Evolutionary conservation across 495 filamentous ascomycete species (phyloP), one percentile per base, ranked within the genome.

Genomic region (Aspergillus affinis): DNA sequence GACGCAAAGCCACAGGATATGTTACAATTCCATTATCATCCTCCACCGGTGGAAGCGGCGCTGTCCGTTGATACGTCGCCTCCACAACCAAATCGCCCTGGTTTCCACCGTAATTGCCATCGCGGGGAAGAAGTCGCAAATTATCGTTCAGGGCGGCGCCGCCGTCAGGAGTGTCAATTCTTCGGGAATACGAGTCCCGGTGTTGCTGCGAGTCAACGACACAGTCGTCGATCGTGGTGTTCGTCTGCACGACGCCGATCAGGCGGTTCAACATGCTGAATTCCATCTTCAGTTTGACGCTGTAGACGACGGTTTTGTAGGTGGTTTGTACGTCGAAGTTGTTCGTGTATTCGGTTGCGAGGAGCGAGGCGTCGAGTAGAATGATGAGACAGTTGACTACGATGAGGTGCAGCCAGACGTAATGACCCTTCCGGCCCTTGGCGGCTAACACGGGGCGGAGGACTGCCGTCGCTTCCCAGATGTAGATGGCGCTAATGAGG

Each of bases 221-320:
- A 10, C 36, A 41, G 12, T 41, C 36, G 36, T 41, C 36, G 13
- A 41, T 41, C 8, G 36, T 41, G 36, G 12, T 41, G 36, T 15
- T 15, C 2, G 36, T 41, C 36, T 10, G 36, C 23, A 70, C 59
- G 19, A 68, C 48, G 46, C 55, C 64, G 27, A 82, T 68, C 32
- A 82, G 64, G 36, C 69, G 73, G 59, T 81, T 81, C 46, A 84
- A 73, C 23, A 84, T 70, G 41, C 63, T 71, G 57, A 81, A 80
- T 61, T 86, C 81, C 57, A 81, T 64, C 54, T 78, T 79, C 47
- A 84, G 64, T 64, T 86, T 86, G 47, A 84, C 60, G 65, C 78
- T 80, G 64, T 82, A 83, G 3, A 78, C 67, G 41, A 79, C 60
- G 4, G 66, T 63, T 58, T 81, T 80, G 63, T 74, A 74, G 36